Base-by-base conservation (phyloP, 345 rosid species). In the Bruguiera parviflora region DNA sequence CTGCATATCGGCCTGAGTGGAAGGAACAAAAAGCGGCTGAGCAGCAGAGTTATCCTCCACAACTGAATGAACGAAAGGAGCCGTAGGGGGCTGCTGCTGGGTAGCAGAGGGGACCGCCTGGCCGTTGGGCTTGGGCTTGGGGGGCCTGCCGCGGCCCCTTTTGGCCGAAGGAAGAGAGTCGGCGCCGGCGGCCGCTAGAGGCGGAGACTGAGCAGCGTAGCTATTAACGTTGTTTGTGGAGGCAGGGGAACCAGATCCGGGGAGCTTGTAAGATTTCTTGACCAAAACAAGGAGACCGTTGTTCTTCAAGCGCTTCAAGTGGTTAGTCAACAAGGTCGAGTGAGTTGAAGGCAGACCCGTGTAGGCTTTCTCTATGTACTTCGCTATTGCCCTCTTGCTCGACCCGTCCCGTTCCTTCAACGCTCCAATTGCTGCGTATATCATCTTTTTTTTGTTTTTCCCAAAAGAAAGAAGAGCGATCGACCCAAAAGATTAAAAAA, bases 371-470 rank as follows among this genome's bases (percentile, higher is more conserved):
- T 86, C 85, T 32, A 91, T 87, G 76, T 79, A 84, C 80, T 84
- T 87, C 8, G 90, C 74, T 61, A 94, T 94, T n/a, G 95, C 89
- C 64, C 78, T 33, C 84, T 80, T 91, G 76, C 93, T 94, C 33
- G 97, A 94, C 55, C 97, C 98, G 11, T 86, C 83, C 5, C 69
- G 77, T 68, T 89, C 92, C 47, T 86, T 89, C 71, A 89, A 74
- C 61, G 87, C 86, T 56, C 81, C 53, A 49, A 94, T 87, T 58
- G 98, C 98, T n/a, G 72, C 75, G 28, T 37, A 68, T 57, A 94
- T 91, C 95, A 94, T 87, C 98, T 92, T 46, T 32, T 39, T 9
- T 39, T 37, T 39, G 9, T 39, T 37, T 37, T 39, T 39, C 10
- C 5, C 46, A 10, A 39, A 39, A 39, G 46, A 39, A 39, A 43